phyloP scores from a whole-genome alignment of 2,329 filamentous ascomycete genomes.

The Apiospora hydei region DNA sequence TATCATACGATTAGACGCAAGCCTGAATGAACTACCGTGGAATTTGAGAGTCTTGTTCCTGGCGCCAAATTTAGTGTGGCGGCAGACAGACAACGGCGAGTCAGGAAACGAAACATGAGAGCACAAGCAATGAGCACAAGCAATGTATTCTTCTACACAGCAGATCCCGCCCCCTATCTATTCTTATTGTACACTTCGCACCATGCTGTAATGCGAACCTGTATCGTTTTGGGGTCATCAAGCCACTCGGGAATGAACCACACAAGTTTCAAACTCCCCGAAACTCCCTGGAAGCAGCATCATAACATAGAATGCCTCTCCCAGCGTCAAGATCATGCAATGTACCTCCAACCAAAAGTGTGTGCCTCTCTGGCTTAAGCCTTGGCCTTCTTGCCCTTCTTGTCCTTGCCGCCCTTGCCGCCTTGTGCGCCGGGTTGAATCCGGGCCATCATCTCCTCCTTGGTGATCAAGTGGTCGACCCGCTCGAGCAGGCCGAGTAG shows the following conservation, averaged over 20 bases:
- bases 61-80: not conserved
- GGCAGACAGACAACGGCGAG: not conserved
- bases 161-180: constrained; percentile 14
- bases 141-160: constrained; percentile 12
- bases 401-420: constrained; percentile 47
- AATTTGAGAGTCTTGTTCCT: not conserved
- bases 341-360: not conserved
- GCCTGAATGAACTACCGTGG: not conserved
- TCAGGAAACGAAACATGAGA: not conserved
- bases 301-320: not conserved
- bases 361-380: not conserved
- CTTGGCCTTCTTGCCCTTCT: constrained; percentile 41
- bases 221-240: constrained; percentile 19
- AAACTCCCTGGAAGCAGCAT: constrained; percentile 4
- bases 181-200: constrained; percentile 22
- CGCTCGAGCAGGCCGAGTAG: constrained; percentile 84
- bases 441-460: constrained; percentile 99
- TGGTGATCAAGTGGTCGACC: constrained; percentile 97
- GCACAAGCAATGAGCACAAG: constrained; percentile 10
- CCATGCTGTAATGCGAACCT: constrained; percentile 5
- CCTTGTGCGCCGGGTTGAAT: constrained; percentile 74
- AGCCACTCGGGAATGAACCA: not conserved
- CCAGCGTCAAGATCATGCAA: not conserved
- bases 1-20: not conserved
- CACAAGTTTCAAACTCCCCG: not conserved